Evolutionary conservation across 2,329 filamentous ascomycete species (phyloP).

Genomic region (Neocucurbitaria cava): DNA sequence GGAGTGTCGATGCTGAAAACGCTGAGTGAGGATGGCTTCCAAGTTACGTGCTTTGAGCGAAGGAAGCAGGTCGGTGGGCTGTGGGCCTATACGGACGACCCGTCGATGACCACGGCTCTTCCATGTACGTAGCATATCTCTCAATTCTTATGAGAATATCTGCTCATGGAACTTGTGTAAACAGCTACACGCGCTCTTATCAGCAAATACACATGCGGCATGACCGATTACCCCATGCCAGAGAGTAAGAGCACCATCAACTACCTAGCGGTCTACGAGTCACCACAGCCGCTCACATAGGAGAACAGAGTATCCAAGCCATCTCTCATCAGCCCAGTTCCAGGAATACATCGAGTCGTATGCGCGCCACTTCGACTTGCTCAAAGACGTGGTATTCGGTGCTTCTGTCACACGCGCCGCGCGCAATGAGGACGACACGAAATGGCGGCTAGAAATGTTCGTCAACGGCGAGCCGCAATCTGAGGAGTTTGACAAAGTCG

Average conservation of each 20-base stretch:
- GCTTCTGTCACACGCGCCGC: conserved; percentile 39
- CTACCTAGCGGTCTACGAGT: background rate
- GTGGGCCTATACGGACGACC: conserved; percentile 53
- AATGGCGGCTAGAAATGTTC: conserved; percentile 43
- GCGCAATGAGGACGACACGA: conserved; percentile 31
- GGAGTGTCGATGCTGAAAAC: conserved; percentile 44
- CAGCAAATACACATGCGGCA: conserved; percentile 51
- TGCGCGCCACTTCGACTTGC: conserved; percentile 50
- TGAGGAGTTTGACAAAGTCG: conserved; percentile 45
- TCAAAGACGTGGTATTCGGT: conserved; percentile 45
- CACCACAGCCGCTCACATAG: background rate
- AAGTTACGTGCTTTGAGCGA: conserved; percentile 51
- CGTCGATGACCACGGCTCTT: conserved; percentile 22
- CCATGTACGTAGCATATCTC: conserved; percentile 30
- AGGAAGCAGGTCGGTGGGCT: conserved; percentile 53
- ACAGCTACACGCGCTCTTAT: conserved; percentile 15
- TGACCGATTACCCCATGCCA: conserved; percentile 54
- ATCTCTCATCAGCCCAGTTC: conserved; percentile 32
- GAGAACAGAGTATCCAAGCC: conserved; percentile 13
- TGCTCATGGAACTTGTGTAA: background rate
- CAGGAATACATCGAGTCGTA: conserved; percentile 53
- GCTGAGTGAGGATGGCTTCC: conserved; percentile 54
- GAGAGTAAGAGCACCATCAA: conserved; percentile 41
- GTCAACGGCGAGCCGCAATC: conserved; percentile 26
- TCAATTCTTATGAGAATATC: conserved; percentile 3